Percentiles rank a stretch among this genome's conserved stretches.
phyloP scores from a whole-genome alignment of 2,329 filamentous ascomycete species.

The Pseudohalonectria lignicola region DNA sequence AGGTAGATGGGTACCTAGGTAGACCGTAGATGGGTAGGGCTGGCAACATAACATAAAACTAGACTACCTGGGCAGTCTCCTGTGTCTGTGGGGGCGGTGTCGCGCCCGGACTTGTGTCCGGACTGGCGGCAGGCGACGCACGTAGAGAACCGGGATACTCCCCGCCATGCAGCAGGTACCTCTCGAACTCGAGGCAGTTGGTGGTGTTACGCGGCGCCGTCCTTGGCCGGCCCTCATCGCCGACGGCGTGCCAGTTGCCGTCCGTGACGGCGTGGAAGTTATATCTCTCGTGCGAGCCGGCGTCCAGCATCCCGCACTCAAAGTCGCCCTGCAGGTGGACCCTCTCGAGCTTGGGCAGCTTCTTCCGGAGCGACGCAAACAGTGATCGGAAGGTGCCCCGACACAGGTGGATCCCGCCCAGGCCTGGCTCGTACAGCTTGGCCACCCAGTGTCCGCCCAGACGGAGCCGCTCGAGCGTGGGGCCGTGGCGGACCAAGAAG shows the following conservation, averaged over 20 bases:
- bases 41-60: too few relatives aligned
- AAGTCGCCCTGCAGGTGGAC: slow-evolving; percentile 35
- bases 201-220: slow-evolving; percentile 19
- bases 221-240: slow-evolving; percentile 6
- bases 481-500: slow-evolving; percentile 28
- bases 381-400: slow-evolving; percentile 31
- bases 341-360: slow-evolving; percentile 24
- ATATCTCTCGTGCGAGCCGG: slow-evolving; percentile 26
- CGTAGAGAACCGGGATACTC: slow-evolving; percentile 22
- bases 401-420: slow-evolving; percentile 31
- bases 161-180: slow-evolving; percentile 26
- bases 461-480: slow-evolving; percentile 26
- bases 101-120: too few relatives aligned
- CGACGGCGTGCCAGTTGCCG: slow-evolving; percentile 25
- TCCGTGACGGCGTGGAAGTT: slow-evolving; percentile 29
- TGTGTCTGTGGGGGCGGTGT: not conserved
- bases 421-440: slow-evolving; percentile 21
- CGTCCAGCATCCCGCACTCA: slow-evolving; percentile 25
- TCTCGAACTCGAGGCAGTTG: slow-evolving; percentile 26
- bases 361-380: slow-evolving; percentile 25
- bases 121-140: not conserved
- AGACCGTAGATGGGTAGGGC: too few relatives aligned
- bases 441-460: slow-evolving; percentile 32
- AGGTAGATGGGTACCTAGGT: too few relatives aligned
- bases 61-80: not conserved